Conservation (phyloP, 352 stramenopile genomes). For the Pythium folliculosum region DNA sequence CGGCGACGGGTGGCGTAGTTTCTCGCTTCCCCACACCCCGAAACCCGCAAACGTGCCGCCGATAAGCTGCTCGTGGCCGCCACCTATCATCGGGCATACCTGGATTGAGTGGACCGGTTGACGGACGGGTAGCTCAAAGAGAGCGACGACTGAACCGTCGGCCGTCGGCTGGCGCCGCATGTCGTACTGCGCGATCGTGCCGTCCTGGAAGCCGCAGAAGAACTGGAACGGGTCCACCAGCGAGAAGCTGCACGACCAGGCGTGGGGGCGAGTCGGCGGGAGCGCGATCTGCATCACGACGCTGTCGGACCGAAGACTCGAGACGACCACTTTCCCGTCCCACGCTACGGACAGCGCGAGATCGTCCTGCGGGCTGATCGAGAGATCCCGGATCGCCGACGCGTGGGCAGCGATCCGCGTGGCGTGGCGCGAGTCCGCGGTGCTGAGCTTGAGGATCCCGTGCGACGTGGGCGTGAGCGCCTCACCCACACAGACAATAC, state of each 20-base stretch:
- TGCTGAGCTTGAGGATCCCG: conserved; percentile 51
- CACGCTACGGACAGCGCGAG: conserved; percentile 58
- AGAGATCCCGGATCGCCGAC: conserved; percentile 58
- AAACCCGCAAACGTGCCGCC: conserved; percentile 24
- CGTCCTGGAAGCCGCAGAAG: conserved; percentile 29
- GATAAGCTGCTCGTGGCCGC: conserved; percentile 17
- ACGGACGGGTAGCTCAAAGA: conserved; percentile 17
- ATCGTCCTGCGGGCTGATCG: conserved; percentile 36
- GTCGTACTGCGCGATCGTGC: conserved; percentile 24
- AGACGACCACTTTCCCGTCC: conserved; percentile 58
- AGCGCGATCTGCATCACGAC: conserved; percentile 44
- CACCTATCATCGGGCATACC: conserved; percentile 10
- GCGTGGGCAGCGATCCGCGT: conserved; percentile 40
- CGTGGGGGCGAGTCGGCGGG: conserved; percentile 41
- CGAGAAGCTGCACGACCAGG: conserved; percentile 30
- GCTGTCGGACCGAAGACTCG: conserved; percentile 42
- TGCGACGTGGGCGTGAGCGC: conserved; percentile 31
- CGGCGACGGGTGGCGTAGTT: background rate
- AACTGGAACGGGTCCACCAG: conserved; percentile 20
- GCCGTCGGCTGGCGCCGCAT: conserved; percentile 18
- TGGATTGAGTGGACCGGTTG: conserved; percentile 27
- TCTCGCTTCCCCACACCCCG: conserved; percentile 17
- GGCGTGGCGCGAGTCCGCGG: conserved; percentile 35
- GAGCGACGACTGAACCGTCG: background rate
- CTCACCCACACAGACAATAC: conserved; percentile 57